These are phyloP conservation scores for Saccharomycopsis selenospora DNA, from an alignment of 805 yeast genomes.

Conservation along the genomic window DNA sequence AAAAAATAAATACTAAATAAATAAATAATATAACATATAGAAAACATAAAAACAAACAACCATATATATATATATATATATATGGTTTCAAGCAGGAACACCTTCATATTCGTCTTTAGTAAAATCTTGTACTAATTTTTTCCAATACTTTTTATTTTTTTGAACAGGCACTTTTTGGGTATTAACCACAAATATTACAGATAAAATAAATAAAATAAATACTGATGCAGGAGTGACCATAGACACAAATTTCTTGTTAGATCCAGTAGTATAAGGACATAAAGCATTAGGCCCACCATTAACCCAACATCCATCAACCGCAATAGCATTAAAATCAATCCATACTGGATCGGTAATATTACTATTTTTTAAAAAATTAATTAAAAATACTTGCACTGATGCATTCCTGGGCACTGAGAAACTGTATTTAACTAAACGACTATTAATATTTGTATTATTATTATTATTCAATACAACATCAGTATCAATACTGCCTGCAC, in stretches of 20 bases:
- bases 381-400: constrained; percentile 34
- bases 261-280: constrained; percentile 68
- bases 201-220: constrained; percentile 45
- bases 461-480: constrained; percentile 29
- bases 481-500: constrained; percentile 22
- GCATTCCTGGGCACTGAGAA: constrained; percentile 48
- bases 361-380: constrained; percentile 20
- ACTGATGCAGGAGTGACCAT: constrained; percentile 63
- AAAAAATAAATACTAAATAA: not conserved
- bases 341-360: constrained; percentile 42
- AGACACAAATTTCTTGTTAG: constrained; percentile 48
- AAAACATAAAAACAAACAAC: constrained; percentile 1
- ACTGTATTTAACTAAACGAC: too few species aligned
- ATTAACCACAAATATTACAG: constrained; percentile 47
- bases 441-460: constrained; percentile 14
- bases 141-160: constrained; percentile 61
- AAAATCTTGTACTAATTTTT: constrained; percentile 44
- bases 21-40: not conserved
- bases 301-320: constrained; percentile 75
- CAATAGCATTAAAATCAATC: constrained; percentile 77
- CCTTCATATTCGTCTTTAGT: constrained; percentile 73
- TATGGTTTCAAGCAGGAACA: constrained; percentile 55
- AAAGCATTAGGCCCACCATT: constrained; percentile 67
- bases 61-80: not conserved
- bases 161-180: constrained; percentile 60